phyloP scores from a whole-genome alignment of 2,329 filamentous ascomycete species.

The Arthroderma sp. region DNA sequence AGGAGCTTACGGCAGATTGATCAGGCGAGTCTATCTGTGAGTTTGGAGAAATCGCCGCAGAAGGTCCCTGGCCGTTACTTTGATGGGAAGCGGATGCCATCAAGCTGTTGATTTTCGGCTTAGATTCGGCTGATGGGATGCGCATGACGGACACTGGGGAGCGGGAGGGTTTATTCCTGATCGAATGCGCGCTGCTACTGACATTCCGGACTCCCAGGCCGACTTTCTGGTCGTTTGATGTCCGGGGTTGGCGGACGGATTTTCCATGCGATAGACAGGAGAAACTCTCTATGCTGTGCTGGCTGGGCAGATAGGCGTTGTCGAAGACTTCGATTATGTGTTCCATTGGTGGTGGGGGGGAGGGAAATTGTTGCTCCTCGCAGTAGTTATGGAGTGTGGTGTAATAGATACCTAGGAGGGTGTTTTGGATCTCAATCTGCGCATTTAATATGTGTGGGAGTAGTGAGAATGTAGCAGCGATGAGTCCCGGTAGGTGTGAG shows the following conservation, averaged over 20 bases:
- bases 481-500: conserved; percentile 56
- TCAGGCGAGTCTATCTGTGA: conserved; percentile 8
- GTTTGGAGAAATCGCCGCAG: neutral
- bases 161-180: conserved; percentile 19
- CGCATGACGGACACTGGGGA: conserved; percentile 17
- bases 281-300: conserved; percentile 54
- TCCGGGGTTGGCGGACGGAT: conserved; percentile 46
- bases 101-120: conserved; percentile 15
- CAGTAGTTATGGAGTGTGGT: conserved; percentile 64
- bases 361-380: conserved; percentile 53
- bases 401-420: conserved; percentile 64
- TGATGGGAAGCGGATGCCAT: conserved; percentile 2
- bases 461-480: conserved; percentile 58
- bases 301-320: conserved; percentile 47
- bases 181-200: conserved; percentile 25
- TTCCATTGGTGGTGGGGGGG: conserved; percentile 58
- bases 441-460: conserved; percentile 56
- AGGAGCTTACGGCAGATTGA: neutral
- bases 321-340: conserved; percentile 58
- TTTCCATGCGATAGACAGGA: conserved; percentile 54
- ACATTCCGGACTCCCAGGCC: conserved; percentile 23
- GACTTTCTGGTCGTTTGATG: conserved; percentile 34
- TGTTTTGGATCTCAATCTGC: conserved; percentile 65
- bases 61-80: neutral
- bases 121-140: conserved; percentile 13